These are phyloP conservation scores for Candida multigemmis DNA, from an alignment of 805 yeast genomes.

Conservation along the genomic window DNA sequence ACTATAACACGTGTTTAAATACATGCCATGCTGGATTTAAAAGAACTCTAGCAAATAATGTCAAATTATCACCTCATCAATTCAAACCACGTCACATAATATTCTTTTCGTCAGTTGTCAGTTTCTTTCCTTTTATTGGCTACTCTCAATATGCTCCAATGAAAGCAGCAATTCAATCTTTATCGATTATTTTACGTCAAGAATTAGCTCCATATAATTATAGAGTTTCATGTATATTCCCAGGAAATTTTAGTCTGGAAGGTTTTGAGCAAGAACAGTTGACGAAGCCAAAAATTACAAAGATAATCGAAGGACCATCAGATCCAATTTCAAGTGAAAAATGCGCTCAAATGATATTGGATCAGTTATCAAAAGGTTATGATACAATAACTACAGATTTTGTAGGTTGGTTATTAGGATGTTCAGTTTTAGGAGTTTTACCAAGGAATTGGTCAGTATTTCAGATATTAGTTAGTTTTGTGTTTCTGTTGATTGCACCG, in stretches of 20 bases:
- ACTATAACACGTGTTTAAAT: slow-evolving; percentile 67
- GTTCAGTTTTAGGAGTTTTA: slow-evolving; percentile 57
- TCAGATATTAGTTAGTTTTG: slow-evolving; percentile 25
- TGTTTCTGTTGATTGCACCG: slow-evolving; percentile 40
- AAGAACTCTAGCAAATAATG: slow-evolving; percentile 13
- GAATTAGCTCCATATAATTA: slow-evolving; percentile 65
- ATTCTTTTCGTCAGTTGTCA: slow-evolving; percentile 63
- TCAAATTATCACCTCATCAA: slow-evolving; percentile 2
- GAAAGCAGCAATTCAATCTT: slow-evolving; percentile 72
- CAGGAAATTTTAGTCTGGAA: slow-evolving; percentile 87
- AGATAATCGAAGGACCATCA: slow-evolving; percentile 78
- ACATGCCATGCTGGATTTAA: slow-evolving; percentile 58
- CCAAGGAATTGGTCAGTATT: slow-evolving; percentile 55
- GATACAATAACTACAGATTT: slow-evolving; percentile 74
- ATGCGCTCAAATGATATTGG: slow-evolving; percentile 56
- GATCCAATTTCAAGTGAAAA: slow-evolving; percentile 54
- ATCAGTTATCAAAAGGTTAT: slow-evolving; percentile 51
- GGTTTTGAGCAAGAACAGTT: slow-evolving; percentile 75
- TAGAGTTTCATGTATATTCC: slow-evolving; percentile 65
- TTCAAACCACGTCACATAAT: slow-evolving; percentile 47
- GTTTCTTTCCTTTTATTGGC: slow-evolving; percentile 84
- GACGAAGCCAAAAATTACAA: slow-evolving; percentile 82
- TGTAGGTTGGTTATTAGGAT: slow-evolving; percentile 73
- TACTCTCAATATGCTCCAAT: slow-evolving; percentile 86
- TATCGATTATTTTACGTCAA: slow-evolving; percentile 73